Evolutionary conservation across 805 yeast genomes (phyloP).

Genomic region (Saccharomycopsis fermentans): DNA sequence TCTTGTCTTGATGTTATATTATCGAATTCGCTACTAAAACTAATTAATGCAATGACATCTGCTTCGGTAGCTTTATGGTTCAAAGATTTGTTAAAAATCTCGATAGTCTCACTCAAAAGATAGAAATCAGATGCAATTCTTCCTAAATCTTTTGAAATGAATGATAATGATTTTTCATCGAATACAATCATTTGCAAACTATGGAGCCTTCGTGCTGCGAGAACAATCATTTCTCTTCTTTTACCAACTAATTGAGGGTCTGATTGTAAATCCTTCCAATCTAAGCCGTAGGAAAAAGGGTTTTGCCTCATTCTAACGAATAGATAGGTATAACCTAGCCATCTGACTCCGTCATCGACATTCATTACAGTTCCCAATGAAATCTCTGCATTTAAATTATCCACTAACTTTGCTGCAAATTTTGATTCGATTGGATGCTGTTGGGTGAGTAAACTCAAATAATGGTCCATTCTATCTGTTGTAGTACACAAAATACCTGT

Average conservation of each 20-base stretch:
- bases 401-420: conserved; percentile 67
- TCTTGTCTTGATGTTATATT: conserved; percentile 82
- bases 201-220: conserved; percentile 79
- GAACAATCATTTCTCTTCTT: conserved; percentile 63
- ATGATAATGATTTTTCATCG: conserved; percentile 73
- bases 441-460: conserved; percentile 78
- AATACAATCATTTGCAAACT: conserved; percentile 85
- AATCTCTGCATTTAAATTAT: conserved; percentile 92
- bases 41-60: conserved; percentile 75
- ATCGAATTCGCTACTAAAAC: conserved; percentile 92
- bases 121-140: conserved; percentile 93
- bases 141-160: conserved; percentile 82
- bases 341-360: conserved; percentile 86
- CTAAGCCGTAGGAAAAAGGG: conserved; percentile 86
- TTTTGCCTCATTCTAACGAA: conserved; percentile 90
- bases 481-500: conserved; percentile 87
- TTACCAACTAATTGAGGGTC: conserved; percentile 73
- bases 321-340: conserved; percentile 97
- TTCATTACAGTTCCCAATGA: conserved; percentile 92
- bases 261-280: conserved; percentile 71
- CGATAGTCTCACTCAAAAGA: conserved; percentile 73
- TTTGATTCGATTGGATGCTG: conserved; percentile 95
- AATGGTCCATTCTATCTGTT: conserved; percentile 72
- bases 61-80: conserved; percentile 86
- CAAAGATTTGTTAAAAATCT: conserved; percentile 77